phyloP scores from a whole-genome alignment of 2,329 filamentous ascomycete genomes.

The Neofusicoccum umdonicola region DNA sequence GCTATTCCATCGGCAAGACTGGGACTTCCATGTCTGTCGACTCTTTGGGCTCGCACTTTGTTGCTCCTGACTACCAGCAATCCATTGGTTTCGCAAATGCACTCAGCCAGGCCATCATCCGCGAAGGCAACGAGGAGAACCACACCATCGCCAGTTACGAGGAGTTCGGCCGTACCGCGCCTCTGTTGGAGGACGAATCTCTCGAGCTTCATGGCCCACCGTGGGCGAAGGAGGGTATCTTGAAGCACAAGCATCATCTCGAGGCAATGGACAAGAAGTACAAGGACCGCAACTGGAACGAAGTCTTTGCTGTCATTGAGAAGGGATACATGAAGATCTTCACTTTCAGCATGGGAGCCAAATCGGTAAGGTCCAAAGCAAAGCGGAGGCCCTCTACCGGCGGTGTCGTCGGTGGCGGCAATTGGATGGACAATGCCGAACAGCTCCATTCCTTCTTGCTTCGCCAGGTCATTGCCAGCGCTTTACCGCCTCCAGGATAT shows the following conservation, averaged over 20 bases:
- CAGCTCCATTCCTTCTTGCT: slow-evolving; percentile 83
- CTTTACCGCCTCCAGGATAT: slow-evolving; percentile 86
- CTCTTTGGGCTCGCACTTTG: slow-evolving; percentile 76
- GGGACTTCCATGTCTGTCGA: slow-evolving; percentile 89
- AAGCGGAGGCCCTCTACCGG: slow-evolving; percentile 55
- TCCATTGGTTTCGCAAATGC: slow-evolving; percentile 97
- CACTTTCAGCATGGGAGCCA: slow-evolving; percentile 77
- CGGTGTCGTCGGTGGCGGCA: slow-evolving; percentile 84
- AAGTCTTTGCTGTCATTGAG: slow-evolving; percentile 94
- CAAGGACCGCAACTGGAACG: slow-evolving; percentile 90
- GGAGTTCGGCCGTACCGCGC: slow-evolving; percentile 58
- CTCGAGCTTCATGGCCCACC: slow-evolving; percentile 90
- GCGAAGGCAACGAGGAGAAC: slow-evolving; percentile 80
- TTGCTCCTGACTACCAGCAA: slow-evolving; percentile 82
- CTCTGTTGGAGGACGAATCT: slow-evolving; percentile 86
- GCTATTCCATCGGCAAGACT: slow-evolving; percentile 85
- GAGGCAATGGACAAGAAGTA: slow-evolving; percentile 87
- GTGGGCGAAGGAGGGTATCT: slow-evolving; percentile 95
- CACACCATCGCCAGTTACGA: slow-evolving; percentile 55
- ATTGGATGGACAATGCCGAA: slow-evolving; percentile 97
- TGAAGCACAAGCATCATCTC: slow-evolving; percentile 95
- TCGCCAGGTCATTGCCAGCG: slow-evolving; percentile 86
- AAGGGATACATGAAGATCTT: slow-evolving; percentile 93
- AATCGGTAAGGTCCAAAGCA: slow-evolving; percentile 68
- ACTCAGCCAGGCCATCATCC: slow-evolving; percentile 91